A percentile compares a stretch with the other conserved stretches of the same genome.
phyloP scores from a whole-genome alignment of 805 yeast species.

The Wickerhamiella sergipiensis region DNA sequence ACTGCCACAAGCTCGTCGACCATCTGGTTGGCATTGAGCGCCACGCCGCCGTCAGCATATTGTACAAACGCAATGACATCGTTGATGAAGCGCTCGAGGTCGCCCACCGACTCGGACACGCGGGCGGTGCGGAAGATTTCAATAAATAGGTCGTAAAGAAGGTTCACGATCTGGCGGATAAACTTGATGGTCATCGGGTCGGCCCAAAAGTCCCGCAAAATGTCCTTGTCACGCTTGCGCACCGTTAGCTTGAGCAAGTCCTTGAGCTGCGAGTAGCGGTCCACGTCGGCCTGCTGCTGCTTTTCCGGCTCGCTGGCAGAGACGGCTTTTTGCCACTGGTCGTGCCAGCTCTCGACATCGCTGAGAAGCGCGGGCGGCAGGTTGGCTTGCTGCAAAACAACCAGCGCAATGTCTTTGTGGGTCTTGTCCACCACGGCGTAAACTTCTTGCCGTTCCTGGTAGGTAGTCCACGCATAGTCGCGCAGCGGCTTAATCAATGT shows the following conservation, averaged over 20 bases:
- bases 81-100: slow-evolving; percentile 48
- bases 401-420: slow-evolving; percentile 14
- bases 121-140: slow-evolving; percentile 52
- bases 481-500: slow-evolving; percentile 17
- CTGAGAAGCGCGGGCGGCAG: slow-evolving; percentile 6
- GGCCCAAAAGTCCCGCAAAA: slow-evolving; percentile 66
- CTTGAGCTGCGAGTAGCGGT: slow-evolving; percentile 39
- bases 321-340: slow-evolving; percentile 26
- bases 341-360: slow-evolving; percentile 21
- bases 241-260: slow-evolving; percentile 50
- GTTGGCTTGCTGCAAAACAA: slow-evolving; percentile 10
- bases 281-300: slow-evolving; percentile 20
- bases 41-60: slow-evolving; percentile 34
- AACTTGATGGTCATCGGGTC: slow-evolving; percentile 72
- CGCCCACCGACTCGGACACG: slow-evolving; percentile 49
- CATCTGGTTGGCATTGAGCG: slow-evolving; percentile 43
- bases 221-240: slow-evolving; percentile 61
- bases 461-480: slow-evolving; percentile 13
- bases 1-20: slow-evolving; percentile 54
- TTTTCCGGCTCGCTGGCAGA: slow-evolving; percentile 16
- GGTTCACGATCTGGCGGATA: slow-evolving; percentile 55
- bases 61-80: slow-evolving; percentile 52
- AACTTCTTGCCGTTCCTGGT: slow-evolving; percentile 18
- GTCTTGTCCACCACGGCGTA: slow-evolving; percentile 18
- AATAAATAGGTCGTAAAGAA: slow-evolving; percentile 64